Evolutionary conservation across 805 yeast species (phyloP).

Genomic region (Wickerhamomyces bovis): DNA sequence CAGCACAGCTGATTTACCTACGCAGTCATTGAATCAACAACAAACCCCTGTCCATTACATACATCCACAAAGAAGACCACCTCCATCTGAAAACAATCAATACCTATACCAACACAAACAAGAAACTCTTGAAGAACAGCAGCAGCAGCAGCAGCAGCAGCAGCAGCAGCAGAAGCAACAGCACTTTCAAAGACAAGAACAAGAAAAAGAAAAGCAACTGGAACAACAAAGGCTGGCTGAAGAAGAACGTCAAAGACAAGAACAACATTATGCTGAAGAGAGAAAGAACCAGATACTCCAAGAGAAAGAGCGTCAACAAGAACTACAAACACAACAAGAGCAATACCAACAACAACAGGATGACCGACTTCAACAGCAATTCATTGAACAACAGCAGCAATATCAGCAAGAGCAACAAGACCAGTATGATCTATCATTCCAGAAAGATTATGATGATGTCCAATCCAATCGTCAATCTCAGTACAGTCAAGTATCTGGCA

Average conservation of each 20-base stretch:
- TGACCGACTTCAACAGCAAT: slow-evolving; percentile 14
- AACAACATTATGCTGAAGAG: slow-evolving; percentile 13
- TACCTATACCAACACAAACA: slow-evolving; percentile 1
- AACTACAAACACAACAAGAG: slow-evolving; percentile 5
- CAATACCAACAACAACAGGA: slow-evolving; percentile 13
- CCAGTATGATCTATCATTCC: slow-evolving; percentile 15
- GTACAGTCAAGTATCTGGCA: slow-evolving; percentile 1
- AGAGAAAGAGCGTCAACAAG: slow-evolving; percentile 4
- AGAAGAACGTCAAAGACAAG: slow-evolving; percentile 10
- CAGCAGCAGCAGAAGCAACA: slow-evolving; percentile 7
- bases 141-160: slow-evolving; percentile 6
- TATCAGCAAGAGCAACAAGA: slow-evolving; percentile 12
- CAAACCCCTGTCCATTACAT: slow-evolving; percentile 10
- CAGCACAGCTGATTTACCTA: slow-evolving; percentile 8
- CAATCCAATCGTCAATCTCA: slow-evolving; percentile 1
- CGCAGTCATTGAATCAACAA: slow-evolving; percentile 11
- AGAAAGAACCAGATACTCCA: slow-evolving; percentile 7
- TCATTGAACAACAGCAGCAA: slow-evolving; percentile 15
- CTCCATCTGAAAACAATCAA: slow-evolving; percentile 11
- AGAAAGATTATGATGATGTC: slow-evolving; percentile 8
- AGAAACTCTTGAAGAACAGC: slow-evolving; percentile 2
- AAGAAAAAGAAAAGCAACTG: slow-evolving; percentile 1
- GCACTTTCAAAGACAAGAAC: slow-evolving; percentile 2
- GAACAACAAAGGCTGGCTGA: slow-evolving; percentile 16
- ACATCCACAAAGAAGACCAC: slow-evolving; percentile 22